These are phyloP conservation scores for Sphagnum magellanicum DNA, from an alignment of 228 moss, liverwort and hornwort genomes.

Conservation along the genomic window DNA sequence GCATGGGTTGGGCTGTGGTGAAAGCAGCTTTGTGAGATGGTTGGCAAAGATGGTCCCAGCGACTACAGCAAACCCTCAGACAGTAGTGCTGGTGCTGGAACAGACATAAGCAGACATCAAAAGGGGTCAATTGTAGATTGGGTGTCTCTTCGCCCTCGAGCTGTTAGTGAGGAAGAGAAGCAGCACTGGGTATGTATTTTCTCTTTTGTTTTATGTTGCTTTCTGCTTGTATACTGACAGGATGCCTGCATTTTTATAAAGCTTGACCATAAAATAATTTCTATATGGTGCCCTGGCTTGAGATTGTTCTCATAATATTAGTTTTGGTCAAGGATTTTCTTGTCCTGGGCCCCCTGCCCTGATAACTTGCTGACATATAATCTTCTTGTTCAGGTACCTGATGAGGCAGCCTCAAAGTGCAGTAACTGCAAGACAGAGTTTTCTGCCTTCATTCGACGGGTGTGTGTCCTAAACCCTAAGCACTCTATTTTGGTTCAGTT, in stretches of 20 bases:
- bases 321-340: too few relatives aligned
- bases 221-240: too few relatives aligned
- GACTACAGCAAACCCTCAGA: constrained; percentile 13
- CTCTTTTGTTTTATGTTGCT: too few relatives aligned
- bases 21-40: constrained; percentile 86
- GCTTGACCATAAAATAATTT: too few relatives aligned
- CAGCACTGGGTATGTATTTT: constrained; percentile 75
- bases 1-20: background rate
- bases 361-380: too few relatives aligned
- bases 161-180: constrained; percentile 69
- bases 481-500: too few relatives aligned
- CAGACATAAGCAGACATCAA: constrained; percentile 22
- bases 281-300: too few relatives aligned
- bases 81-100: constrained; percentile 13
- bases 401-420: constrained; percentile 89
- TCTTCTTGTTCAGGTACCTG: constrained; percentile 58
- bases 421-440: constrained; percentile 75
- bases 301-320: too few relatives aligned
- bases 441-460: constrained; percentile 75
- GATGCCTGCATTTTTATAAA: too few relatives aligned
- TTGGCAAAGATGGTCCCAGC: constrained; percentile 62
- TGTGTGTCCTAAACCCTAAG: background rate
- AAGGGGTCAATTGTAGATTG: constrained; percentile 79
- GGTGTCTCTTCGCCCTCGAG: constrained; percentile 75
- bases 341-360: too few relatives aligned